A percentile compares a stretch with the other conserved stretches of the same genome.
phyloP scores from a whole-genome alignment of 306 rosid genomes.

The Corylus avellana region DNA sequence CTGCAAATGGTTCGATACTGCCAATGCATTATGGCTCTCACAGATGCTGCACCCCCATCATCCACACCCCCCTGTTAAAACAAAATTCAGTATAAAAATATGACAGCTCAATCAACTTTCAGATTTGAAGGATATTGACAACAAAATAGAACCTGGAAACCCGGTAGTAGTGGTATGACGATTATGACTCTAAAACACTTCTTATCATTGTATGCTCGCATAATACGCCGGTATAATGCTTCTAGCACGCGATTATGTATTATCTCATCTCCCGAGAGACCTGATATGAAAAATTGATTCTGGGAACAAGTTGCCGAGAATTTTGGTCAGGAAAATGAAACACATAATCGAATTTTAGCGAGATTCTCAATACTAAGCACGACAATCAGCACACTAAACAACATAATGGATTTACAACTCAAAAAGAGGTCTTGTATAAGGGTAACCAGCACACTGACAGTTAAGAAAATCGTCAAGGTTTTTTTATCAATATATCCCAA shows the following conservation, averaged over 20 bases:
- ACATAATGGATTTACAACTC: neutral
- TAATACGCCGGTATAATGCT: constrained; percentile 72
- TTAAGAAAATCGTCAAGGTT: neutral
- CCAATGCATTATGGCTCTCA: constrained; percentile 99
- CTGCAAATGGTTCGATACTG: constrained; percentile 96
- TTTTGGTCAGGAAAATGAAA: constrained; percentile 24
- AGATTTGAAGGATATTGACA: constrained; percentile 22
- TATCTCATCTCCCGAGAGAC: constrained; percentile 84
- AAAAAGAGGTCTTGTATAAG: neutral
- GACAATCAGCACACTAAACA: constrained; percentile 9
- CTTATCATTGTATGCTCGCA: constrained; percentile 82
- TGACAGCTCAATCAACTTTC: constrained; percentile 18
- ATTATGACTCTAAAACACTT: constrained; percentile 84
- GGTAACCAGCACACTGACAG: neutral
- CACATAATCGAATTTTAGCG: constrained; percentile 4
- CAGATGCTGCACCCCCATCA: constrained; percentile 97
- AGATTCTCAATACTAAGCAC: constrained; percentile 14
- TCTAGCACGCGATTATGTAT: constrained; percentile 89
- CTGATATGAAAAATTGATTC: constrained; percentile 99
- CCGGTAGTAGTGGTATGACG: constrained; percentile 95
- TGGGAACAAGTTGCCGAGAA: constrained; percentile 51
- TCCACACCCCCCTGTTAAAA: constrained; percentile 91
- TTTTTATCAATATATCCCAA: neutral
- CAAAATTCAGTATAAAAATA: constrained; percentile 30
- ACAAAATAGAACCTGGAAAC: constrained; percentile 78